Evolutionary conservation across 108 stramenopile species (phyloP).

Genomic region (Cylindrotheca fusiformis): DNA sequence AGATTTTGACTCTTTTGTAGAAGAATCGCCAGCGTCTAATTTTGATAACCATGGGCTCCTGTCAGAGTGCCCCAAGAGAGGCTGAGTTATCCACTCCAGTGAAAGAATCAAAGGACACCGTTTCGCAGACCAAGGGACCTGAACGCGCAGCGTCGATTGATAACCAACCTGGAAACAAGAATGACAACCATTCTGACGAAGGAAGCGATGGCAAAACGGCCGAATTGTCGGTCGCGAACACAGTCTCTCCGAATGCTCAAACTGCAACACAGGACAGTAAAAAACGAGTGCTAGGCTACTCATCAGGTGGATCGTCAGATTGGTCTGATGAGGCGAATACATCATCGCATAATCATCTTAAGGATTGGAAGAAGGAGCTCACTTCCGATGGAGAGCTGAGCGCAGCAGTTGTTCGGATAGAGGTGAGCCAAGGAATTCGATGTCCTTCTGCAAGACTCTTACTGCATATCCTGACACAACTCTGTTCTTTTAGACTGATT

Average conservation of each 20-base stretch:
- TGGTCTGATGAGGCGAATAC: not conserved
- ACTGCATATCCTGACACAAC: not conserved
- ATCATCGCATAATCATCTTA: not conserved
- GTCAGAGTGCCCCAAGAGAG: not conserved
- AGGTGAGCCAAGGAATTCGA: conserved; percentile 16
- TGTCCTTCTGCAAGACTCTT: not conserved
- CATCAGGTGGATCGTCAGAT: conserved; percentile 13
- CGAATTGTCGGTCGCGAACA: too few species aligned
- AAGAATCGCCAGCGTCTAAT: too few species aligned
- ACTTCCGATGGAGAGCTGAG: conserved; percentile 16
- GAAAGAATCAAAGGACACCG: not conserved
- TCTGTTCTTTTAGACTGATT: conserved; percentile 28
- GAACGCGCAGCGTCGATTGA: not conserved
- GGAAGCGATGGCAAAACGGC: too few species aligned
- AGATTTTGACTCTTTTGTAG: too few species aligned
- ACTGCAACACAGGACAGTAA: not conserved
- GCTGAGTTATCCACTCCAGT: not conserved
- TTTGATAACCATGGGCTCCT: not conserved
- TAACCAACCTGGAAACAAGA: not conserved
- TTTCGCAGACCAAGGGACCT: not conserved
- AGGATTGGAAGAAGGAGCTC: conserved; percentile 20
- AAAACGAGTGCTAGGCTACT: conserved; percentile 2
- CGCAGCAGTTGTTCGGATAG: conserved; percentile 29
- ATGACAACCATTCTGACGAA: not conserved
- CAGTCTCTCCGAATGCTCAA: too few species aligned